Base-by-base conservation (phyloP, 164 flowering plant genomes). In the Vitis cinerea region DNA sequence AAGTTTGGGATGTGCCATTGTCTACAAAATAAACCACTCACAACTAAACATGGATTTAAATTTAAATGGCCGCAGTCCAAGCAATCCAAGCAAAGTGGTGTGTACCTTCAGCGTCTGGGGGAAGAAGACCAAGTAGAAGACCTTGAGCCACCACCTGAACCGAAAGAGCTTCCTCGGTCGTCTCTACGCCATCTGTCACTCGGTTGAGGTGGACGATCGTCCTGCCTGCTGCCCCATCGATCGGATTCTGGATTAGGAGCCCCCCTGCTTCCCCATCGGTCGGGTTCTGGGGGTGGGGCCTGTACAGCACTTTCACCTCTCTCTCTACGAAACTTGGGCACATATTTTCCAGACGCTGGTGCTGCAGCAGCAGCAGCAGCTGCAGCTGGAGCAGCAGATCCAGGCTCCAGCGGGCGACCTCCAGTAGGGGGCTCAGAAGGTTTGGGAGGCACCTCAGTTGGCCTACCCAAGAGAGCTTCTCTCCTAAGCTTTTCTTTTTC, bases 401-500 rank as follows among this genome's bases (percentile, higher is more conserved):
- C 72, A 8, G 85, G 69, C 49, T 74, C 91, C 0, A 16, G 10
- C 15, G 85, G 72, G 12, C 72, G 76, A 10, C 79, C 65, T 31
- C 66, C 79, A 48, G 68, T 31, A 63, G 82, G 71, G 52, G 68
- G 64, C 27, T 80, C 87, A 63, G 68, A 29, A 50, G 81, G 69
- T 59, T 68, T 73, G 5, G 84, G 8, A 2, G 78, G 74, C 16
- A 62, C 69, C 10, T 83, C 90, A 10, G 71, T 4, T 9, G 84
- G 14, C 59, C 79, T 85, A 12, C 87, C 85, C 53, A 88, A 63
- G 2, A 81, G 70, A 54, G 84, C 77, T 66, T 88, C 93, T 67
- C 71, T 85, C 73, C 85, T 74, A 71, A 69, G 65, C 74, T 82
- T 83, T 47, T 81, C 91, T 52, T 84, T 92, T 67, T 92, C 97